Evolutionary conservation across 2,329 filamentous ascomycete genomes (phyloP), one percentile per base, ranked within the genome.

Genomic region (Whalleya microplaca): DNA sequence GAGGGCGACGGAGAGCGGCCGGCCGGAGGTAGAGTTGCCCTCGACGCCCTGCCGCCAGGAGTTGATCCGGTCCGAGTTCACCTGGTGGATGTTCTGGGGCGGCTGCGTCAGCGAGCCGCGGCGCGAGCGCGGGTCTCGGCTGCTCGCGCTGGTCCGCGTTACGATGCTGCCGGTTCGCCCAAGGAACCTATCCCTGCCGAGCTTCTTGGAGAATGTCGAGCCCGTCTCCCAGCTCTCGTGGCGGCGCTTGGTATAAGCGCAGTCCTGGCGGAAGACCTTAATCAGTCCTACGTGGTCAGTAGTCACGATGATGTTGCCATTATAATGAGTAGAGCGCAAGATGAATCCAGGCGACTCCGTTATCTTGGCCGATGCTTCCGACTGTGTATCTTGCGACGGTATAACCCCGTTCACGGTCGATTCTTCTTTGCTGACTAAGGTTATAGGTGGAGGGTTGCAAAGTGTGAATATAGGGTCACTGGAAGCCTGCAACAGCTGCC

Each of bases 181-280:
- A 4, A 84, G 73, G 1, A 91, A 79, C 32, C 84, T 84, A 21
- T 82, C 81, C 50, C 80, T 83, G 5, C 80, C 81, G 12, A 91
- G 75, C 65, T 85, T 87, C 62, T 85, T 86, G 9, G 90, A 92
- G 65, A 96, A 89, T 7, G 85, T 85, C 16, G 90, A 94, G 1
- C 84, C 83, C 0, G 88, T 86, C 64, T 96, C 92, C 88, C 89
- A 94, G 40, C 82, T 84, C 53, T 92, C 91, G 55, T 87, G 83
- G 53, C 85, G 83, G 4, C 94, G 87, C 73, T 96, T 96, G 47
- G 81, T 75, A 65, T 84, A 91, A 0, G 94, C 95, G 70, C 94
- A 97, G 71, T 99, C 95, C 73, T 98, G 94, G 19, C 95, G 85
- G 70, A 97, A 97, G 0, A 98, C 89, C 71, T 97, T 97, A 75